A percentile compares a stretch with the other conserved stretches of the same genome.
Evolutionary conservation across 345 rosid species (phyloP).

Genomic region (Corchorus olitorius): DNA sequence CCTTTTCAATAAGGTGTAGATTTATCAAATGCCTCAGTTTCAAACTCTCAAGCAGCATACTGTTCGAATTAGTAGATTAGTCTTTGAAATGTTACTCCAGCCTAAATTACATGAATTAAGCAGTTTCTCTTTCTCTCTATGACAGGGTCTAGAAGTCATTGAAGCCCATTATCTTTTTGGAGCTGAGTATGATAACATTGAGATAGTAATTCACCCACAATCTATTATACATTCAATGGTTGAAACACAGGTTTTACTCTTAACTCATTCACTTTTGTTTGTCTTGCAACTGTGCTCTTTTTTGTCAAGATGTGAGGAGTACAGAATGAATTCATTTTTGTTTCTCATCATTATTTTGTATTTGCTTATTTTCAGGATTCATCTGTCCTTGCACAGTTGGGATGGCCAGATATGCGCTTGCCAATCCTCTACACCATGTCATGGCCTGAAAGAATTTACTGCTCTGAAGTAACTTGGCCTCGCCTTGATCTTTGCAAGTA

Average conservation of each 20-base stretch:
- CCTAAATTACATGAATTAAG: background rate
- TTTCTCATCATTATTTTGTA: background rate
- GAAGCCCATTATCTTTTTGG: conserved; percentile 98
- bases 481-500: conserved; percentile 97
- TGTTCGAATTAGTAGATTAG: background rate
- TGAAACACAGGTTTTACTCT: conserved; percentile 75
- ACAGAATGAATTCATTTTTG: background rate
- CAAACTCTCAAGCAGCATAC: background rate
- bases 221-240: conserved; percentile 93
- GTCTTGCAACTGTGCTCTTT: background rate
- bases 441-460: conserved; percentile 92
- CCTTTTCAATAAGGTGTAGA: conserved; percentile 84
- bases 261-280: background rate
- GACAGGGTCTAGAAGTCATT: conserved; percentile 93
- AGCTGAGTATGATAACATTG: conserved; percentile 84
- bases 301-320: background rate
- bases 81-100: background rate
- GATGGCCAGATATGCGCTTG: conserved; percentile 97
- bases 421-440: conserved; percentile 97
- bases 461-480: conserved; percentile 97
- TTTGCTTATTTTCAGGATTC: conserved; percentile 66
- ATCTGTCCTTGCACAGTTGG: conserved; percentile 88
- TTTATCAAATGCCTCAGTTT: conserved; percentile 5
- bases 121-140: conserved; percentile 15
- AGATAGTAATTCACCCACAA: conserved; percentile 92